Conservation (phyloP, 257 asterid species). For the Lantana camara region DNA sequence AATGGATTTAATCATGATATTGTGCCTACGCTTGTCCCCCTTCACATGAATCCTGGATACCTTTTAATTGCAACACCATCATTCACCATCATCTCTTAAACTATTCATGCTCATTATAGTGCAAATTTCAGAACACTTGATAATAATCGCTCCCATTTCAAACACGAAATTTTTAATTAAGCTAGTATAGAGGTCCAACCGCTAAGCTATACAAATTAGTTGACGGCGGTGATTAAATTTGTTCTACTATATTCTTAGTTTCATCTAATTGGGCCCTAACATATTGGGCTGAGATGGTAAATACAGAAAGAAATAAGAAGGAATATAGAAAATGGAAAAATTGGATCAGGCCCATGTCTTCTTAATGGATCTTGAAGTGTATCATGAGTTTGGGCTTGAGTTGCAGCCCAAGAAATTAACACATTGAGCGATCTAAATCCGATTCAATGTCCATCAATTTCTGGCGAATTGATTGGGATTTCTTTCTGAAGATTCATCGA, state of each 20-base stretch:
- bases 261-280: background rate
- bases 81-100: background rate
- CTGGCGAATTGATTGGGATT: background rate
- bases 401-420: background rate
- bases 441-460: background rate
- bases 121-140: too few relatives aligned
- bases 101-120: background rate
- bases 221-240: too few relatives aligned
- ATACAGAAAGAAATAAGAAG: too few relatives aligned
- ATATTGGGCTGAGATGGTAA: background rate
- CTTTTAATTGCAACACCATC: background rate
- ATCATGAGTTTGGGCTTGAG: conserved; percentile 9
- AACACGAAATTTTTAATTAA: too few relatives aligned
- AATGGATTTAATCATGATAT: conserved; percentile 32
- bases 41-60: conserved; percentile 29
- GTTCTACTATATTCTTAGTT: background rate
- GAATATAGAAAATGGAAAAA: too few relatives aligned
- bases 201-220: too few relatives aligned
- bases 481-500: too few relatives aligned
- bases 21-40: conserved; percentile 36
- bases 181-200: too few relatives aligned
- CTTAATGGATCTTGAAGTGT: background rate
- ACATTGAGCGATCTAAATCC: background rate
- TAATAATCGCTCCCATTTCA: too few relatives aligned
- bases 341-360: too few relatives aligned